Conservation (phyloP, 2,329 filamentous ascomycete genomes). For the Botrytis paeoniae region DNA sequence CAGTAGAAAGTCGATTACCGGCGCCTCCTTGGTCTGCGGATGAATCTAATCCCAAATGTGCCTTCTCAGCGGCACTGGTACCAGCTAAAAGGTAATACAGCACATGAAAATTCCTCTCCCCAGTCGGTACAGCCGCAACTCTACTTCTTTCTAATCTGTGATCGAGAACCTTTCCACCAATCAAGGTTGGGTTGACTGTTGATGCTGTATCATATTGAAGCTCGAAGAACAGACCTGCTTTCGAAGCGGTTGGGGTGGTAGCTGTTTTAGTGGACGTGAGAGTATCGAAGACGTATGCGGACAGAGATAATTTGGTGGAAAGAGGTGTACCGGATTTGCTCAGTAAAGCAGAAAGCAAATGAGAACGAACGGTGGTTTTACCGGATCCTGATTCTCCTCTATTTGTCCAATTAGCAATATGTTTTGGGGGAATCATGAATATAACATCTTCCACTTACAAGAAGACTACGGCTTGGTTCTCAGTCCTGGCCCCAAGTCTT, state of each 20-base stretch:
- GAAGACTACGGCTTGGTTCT: slow-evolving; percentile 92
- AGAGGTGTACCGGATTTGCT: slow-evolving; percentile 89
- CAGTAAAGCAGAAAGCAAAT: slow-evolving; percentile 80
- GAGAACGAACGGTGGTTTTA: slow-evolving; percentile 91
- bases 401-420: slow-evolving; percentile 23
- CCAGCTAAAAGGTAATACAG: slow-evolving; percentile 94
- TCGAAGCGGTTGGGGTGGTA: slow-evolving; percentile 92
- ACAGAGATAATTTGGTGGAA: slow-evolving; percentile 88
- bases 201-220: slow-evolving; percentile 93
- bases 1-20: slow-evolving; percentile 50
- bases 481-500: slow-evolving; percentile 79
- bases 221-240: slow-evolving; percentile 92
- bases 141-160: slow-evolving; percentile 90
- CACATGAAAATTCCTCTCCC: slow-evolving; percentile 94
- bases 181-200: slow-evolving; percentile 77
- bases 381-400: slow-evolving; percentile 95
- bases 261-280: slow-evolving; percentile 96
- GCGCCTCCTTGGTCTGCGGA: slow-evolving; percentile 35
- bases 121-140: slow-evolving; percentile 87
- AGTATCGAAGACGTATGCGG: slow-evolving; percentile 92
- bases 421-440: background rate
- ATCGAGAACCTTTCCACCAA: slow-evolving; percentile 92
- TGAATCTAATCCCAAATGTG: slow-evolving; percentile 65
- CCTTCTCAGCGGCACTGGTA: slow-evolving; percentile 85
- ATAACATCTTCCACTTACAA: slow-evolving; percentile 59